A percentile compares a stretch with the other conserved stretches of the same genome.
Conservation (phyloP, 2,329 filamentous ascomycete species). For the Sphaerostilbella broomeana region DNA sequence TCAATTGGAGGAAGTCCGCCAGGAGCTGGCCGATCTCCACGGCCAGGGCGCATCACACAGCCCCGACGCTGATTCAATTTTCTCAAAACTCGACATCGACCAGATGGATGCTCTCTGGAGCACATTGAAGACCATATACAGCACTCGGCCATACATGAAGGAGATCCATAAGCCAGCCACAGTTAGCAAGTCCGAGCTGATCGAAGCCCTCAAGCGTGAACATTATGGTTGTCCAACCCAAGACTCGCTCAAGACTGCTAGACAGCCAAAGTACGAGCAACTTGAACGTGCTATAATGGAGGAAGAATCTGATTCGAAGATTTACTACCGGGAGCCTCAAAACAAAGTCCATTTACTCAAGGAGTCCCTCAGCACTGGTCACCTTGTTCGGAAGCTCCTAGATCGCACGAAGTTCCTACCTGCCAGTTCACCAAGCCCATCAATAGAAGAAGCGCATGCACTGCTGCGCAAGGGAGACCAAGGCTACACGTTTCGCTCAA, state of each 20-base stretch:
- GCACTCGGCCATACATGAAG: conserved; percentile 30
- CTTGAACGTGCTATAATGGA: conserved; percentile 24
- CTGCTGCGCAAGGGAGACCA: conserved; percentile 16
- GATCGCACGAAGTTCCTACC: conserved; percentile 21
- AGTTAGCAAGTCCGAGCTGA: conserved; percentile 21
- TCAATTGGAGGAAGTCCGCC: conserved; percentile 49
- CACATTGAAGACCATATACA: conserved; percentile 25
- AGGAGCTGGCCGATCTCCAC: conserved; percentile 37
- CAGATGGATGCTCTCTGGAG: conserved; percentile 30
- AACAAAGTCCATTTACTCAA: conserved; percentile 23
- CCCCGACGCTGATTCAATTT: conserved; percentile 9
- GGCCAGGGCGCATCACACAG: conserved; percentile 23
- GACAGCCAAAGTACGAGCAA: conserved; percentile 23
- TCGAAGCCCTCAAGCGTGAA: conserved; percentile 22
- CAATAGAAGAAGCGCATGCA: conserved; percentile 24
- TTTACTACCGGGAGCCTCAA: conserved; percentile 19
- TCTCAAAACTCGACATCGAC: conserved; percentile 17
- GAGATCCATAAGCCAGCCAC: conserved; percentile 27
- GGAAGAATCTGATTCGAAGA: conserved; percentile 22
- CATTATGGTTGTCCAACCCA: conserved; percentile 24
- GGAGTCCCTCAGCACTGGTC: conserved; percentile 21
- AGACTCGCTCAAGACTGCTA: conserved; percentile 16
- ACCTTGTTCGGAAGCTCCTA: conserved; percentile 27
- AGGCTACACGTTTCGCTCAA: conserved; percentile 23
- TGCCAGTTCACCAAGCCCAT: conserved; percentile 18